Evolutionary conservation across 169 alveolate genomes (phyloP), one percentile per base, ranked within the genome.

Genomic region (Eimeria zaria): DNA sequence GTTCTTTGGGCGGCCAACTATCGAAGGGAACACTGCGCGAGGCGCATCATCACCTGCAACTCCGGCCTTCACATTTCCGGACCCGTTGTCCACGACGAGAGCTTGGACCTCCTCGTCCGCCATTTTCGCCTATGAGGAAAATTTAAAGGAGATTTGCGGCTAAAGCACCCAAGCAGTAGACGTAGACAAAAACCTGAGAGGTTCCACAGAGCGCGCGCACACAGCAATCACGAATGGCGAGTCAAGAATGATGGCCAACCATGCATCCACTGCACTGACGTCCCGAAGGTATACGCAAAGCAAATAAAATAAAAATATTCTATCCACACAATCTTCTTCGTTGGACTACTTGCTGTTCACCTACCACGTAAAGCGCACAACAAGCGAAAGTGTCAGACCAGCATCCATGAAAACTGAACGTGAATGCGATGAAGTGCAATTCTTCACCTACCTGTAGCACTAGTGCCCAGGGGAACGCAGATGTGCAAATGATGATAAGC

Each of bases 21-120:
- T 99, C 95, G 99, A 98, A 18, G 99, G 99, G 98, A 99, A 99
- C 83, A 99, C 99, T 96, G 99, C 98, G 71, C 99, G 98, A 36
- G 99, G 99, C 76, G 99, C 99, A 95, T 99, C 99, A 85, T 99
- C 99, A 27, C 99, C 99, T 46, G 99, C 99, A 81, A 99, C 98
- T 89, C 99, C 99, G 64, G 99, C 99, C 98, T 99, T 99, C 98
- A 99, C 99, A 99, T 98, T 98, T 60, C 99, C 99, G 97, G 99
- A 99, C 74, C 99, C 99, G 96, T 99, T 99, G 98, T 99, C 99
- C 96, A 99, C 99, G 90, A 99, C 99, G 97, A 99, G 97, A 69
- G 99, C 99, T 91, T 98, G 98, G 80, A 98, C 97, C 96, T 98
- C 99, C 89, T 98, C 99, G 97, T 97, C 99, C 87, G 99, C 98